These are phyloP conservation scores for Fusarium dlaminii DNA, from an alignment of 2,329 filamentous ascomycete genomes.

Conservation along the genomic window DNA sequence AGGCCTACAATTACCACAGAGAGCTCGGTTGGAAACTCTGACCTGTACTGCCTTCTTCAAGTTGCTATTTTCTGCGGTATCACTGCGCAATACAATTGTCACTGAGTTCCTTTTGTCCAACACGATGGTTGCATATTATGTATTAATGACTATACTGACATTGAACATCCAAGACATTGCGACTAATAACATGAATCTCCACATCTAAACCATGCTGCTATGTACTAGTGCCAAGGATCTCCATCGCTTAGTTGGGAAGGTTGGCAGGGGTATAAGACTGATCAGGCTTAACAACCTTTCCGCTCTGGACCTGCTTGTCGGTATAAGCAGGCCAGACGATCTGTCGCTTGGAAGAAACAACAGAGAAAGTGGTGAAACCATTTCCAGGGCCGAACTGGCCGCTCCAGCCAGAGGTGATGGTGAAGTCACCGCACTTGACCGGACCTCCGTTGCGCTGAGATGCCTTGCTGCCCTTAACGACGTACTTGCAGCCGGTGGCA, in stretches of 20 bases:
- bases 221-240: background rate
- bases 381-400: constrained; percentile 62
- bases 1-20: too few relatives aligned
- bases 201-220: background rate
- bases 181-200: background rate
- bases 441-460: constrained; percentile 52
- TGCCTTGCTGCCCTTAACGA: constrained; percentile 47
- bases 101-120: background rate
- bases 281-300: constrained; percentile 58
- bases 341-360: constrained; percentile 51
- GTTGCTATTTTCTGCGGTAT: background rate
- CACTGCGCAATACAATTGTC: rapidly evolving
- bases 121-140: background rate
- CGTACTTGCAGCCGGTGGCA: constrained; percentile 39
- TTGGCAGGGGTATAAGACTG: constrained; percentile 53
- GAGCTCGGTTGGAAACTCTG: rapidly evolving
- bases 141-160: background rate
- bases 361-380: constrained; percentile 63
- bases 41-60: background rate
- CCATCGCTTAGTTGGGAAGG: constrained; percentile 21
- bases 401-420: constrained; percentile 63
- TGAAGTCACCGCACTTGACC: constrained; percentile 58
- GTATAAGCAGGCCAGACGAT: constrained; percentile 64
- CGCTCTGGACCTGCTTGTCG: constrained; percentile 57
- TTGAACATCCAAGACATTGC: background rate